phyloP scores from a whole-genome alignment of 371 early-diverging fungal genomes.

The Thermomucor indicae-seudaticae region DNA sequence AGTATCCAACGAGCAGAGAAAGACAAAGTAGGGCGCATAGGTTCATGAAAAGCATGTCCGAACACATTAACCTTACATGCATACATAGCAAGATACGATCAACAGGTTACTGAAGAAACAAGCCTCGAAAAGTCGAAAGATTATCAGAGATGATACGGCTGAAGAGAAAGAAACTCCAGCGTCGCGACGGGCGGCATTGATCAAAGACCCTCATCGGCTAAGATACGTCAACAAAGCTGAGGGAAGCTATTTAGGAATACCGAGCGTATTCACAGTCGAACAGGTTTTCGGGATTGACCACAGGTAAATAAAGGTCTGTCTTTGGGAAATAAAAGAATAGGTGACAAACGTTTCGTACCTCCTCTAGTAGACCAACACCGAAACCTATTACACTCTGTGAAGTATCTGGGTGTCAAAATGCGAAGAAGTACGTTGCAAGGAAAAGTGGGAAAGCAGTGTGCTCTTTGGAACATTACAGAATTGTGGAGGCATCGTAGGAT shows the following conservation, averaged over 20 bases:
- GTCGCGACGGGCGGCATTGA: conserved; percentile 5
- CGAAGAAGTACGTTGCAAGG: conserved; percentile 36
- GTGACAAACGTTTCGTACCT: no score
- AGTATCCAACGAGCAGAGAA: conserved; percentile 73
- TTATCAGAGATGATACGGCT: conserved; percentile 49
- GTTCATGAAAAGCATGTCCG: background rate
- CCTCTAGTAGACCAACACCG: no score
- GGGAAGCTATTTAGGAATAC: conserved; percentile 24
- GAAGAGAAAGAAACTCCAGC: conserved; percentile 11
- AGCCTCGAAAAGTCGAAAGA: conserved; percentile 59
- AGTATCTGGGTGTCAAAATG: conserved; percentile 27
- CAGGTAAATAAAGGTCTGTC: background rate
- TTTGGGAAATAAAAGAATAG: background rate
- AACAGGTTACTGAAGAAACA: conserved; percentile 73
- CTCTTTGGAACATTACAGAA: conserved; percentile 39
- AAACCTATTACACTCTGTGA: no score
- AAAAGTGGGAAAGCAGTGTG: conserved; percentile 37
- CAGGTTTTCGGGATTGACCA: conserved; percentile 19
- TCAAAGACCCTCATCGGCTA: conserved; percentile 16
- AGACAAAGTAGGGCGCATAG: conserved; percentile 44
- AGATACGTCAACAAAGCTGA: conserved; percentile 20
- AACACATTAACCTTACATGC: background rate
- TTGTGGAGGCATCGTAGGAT: conserved; percentile 11
- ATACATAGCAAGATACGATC: conserved; percentile 56
- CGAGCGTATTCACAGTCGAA: conserved; percentile 16